Base-by-base conservation (phyloP, 1,284 basidiomycete genomes). In the Inonotus obliquus region DNA sequence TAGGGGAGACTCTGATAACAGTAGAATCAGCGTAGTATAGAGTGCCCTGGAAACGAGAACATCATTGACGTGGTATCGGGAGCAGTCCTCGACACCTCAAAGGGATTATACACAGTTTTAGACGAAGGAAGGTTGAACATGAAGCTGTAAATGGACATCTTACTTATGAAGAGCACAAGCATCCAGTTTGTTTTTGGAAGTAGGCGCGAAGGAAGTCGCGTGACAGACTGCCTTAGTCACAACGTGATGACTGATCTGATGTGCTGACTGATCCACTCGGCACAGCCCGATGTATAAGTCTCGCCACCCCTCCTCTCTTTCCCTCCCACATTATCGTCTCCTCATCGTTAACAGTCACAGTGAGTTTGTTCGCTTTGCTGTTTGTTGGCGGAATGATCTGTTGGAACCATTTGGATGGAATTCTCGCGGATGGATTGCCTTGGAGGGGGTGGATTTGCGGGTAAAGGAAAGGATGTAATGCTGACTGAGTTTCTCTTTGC, bases 341-440 rank as follows among this genome's bases (percentile, higher is more conserved):
- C 47, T 13, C 47, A 11, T 19, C 47, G 23, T 23, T 23, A 6
- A n/a, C 51, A 38, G 1, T 25, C 21, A 29, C 52, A 27, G 49
- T 52, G 51, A 52, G 51, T 52, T 2, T 11, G 5, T 27, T 11
- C 19, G 13, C n/a, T 19, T 11, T 52, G 32, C 51, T 35, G 13
- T 5, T 11, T 13, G 11, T n/a, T 27, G 32, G 10, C 51, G 13
- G 29, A n/a, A 35, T 6, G 29, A 14, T 7, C 7, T 9, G 51
- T 35, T 32, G 59, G 39, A 32, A 9, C 25, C 17, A 38, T 45
- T 32, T 41, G 59, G 59, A 53, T 60, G 59, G 59, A 55, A 23
- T 21, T 44, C 11, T 25, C 7, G n/a, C 39, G 38, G 54, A 19
- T 61, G 57, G 52, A 48, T 35, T 41, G 35, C 37, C 23, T 60